Evolutionary conservation across 345 rosid genomes (phyloP), one percentile per base, ranked within the genome.

Genomic region (Eucalyptus polybractea): DNA sequence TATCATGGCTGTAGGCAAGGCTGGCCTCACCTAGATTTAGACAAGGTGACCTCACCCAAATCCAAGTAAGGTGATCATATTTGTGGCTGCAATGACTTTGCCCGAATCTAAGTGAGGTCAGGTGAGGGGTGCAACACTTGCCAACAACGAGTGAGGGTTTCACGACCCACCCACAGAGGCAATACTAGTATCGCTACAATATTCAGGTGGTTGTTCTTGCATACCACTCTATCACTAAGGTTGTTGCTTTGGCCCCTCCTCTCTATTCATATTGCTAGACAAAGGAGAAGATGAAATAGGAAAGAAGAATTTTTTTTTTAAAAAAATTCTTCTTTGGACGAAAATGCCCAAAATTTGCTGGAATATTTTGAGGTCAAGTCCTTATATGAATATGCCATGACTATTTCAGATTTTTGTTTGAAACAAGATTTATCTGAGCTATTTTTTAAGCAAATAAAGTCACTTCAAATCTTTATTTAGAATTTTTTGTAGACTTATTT

Each of bases 161-260:
- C 6, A n/a, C 4, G 0, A 7, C 31, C 15, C 69, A 60, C 69
- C 16, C 8, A 2, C 1, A 1, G 31, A 0, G 10, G 24, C 24
- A 19, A 19, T 53, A 53, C 24, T 12, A 27, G 12, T 60, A 60
- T 60, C 7, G 4, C 7, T 60, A 27, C 7, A 29, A 27, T 62
- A 27, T 29, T 12, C 3, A 4, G 4, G 69, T 13, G 7, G 31
- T 13, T 62, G 69, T 62, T 27, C 69, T 62, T 62, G 69, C 33
- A 27, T 60, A 10, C 13, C 8, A 13, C 8, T 24, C 12, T 58
- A 11, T 25, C 65, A 24, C 6, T 58, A 24, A 58, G 31, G 33
- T 6, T 12, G 7, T 62, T 27, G 69, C 69, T 62, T 62, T 62
- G 69, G 69, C 69, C 69, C 15, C 15, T 62, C 33, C 2, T 62